Percentiles rank a stretch among this genome's conserved stretches.
phyloP scores from a whole-genome alignment of 2,329 filamentous ascomycete species.

The Claviceps digitariae region DNA sequence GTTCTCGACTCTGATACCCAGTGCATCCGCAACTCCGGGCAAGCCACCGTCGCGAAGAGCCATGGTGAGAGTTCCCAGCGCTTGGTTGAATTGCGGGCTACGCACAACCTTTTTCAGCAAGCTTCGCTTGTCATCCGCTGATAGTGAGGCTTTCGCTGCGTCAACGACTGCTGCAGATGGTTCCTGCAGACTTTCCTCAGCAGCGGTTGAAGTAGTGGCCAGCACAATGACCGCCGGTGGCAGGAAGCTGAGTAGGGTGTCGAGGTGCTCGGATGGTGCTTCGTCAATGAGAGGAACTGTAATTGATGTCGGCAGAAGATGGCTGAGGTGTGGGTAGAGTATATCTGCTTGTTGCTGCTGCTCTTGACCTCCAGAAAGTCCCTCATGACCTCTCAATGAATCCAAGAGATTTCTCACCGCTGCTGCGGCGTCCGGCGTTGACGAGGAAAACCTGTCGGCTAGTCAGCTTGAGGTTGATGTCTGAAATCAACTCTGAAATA shows the following conservation, averaged over 20 bases:
- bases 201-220: conserved; percentile 48
- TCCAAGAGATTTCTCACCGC: conserved; percentile 81
- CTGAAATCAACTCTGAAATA: background rate
- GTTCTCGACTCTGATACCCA: conserved; percentile 68
- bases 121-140: conserved; percentile 61
- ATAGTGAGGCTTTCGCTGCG: conserved; percentile 61
- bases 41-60: conserved; percentile 83
- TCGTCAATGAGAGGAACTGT: conserved; percentile 65
- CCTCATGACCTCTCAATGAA: conserved; percentile 52
- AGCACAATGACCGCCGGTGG: conserved; percentile 69
- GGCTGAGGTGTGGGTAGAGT: conserved; percentile 69
- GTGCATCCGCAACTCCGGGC: conserved; percentile 76
- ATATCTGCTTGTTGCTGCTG: conserved; percentile 31
- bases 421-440: conserved; percentile 54
- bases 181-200: conserved; percentile 45
- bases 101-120: conserved; percentile 71
- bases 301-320: conserved; percentile 64
- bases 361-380: conserved; percentile 21
- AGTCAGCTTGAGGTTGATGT: conserved; percentile 26
- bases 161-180: conserved; percentile 55
- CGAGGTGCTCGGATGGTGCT: conserved; percentile 51
- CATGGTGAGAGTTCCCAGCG: conserved; percentile 69
- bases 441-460: conserved; percentile 42
- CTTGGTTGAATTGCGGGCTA: conserved; percentile 85
- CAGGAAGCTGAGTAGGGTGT: conserved; percentile 63